Evolutionary conservation across 2,329 filamentous ascomycete species (phyloP).

Genomic region (Seiridium cupressi): DNA sequence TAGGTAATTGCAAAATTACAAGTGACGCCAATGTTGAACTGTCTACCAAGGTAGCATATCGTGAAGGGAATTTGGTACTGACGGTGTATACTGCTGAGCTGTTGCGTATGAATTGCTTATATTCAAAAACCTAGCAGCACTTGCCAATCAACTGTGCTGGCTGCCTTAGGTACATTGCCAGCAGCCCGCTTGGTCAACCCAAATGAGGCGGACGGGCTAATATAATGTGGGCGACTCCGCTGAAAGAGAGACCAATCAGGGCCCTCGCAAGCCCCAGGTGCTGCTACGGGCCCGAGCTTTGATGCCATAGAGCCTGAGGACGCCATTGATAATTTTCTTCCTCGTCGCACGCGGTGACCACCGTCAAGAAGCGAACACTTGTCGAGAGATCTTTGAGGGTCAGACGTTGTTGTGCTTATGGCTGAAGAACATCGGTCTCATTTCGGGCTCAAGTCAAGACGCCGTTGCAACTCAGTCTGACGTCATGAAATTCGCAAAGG

Average conservation of each 20-base stretch:
- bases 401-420: too few relatives aligned
- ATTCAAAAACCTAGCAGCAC: background rate
- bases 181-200: background rate
- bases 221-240: background rate
- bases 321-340: too few relatives aligned
- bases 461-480: slow-evolving; percentile 12
- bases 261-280: background rate
- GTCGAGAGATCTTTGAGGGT: too few relatives aligned
- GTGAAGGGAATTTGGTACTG: too few relatives aligned
- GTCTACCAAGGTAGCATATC: too few relatives aligned
- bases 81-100: background rate
- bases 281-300: background rate
- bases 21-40: too few relatives aligned
- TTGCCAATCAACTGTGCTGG: background rate
- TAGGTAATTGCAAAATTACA: too few relatives aligned
- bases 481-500: slow-evolving; percentile 68
- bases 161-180: background rate
- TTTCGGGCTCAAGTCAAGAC: too few relatives aligned
- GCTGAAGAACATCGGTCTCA: too few relatives aligned
- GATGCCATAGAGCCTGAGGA: background rate
- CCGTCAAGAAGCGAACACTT: too few relatives aligned
- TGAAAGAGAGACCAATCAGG: background rate
- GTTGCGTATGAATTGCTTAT: background rate
- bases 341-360: too few relatives aligned
- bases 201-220: background rate